Base-by-base conservation (phyloP, 2,329 filamentous ascomycete species). In the Fusarium heterosporum region DNA sequence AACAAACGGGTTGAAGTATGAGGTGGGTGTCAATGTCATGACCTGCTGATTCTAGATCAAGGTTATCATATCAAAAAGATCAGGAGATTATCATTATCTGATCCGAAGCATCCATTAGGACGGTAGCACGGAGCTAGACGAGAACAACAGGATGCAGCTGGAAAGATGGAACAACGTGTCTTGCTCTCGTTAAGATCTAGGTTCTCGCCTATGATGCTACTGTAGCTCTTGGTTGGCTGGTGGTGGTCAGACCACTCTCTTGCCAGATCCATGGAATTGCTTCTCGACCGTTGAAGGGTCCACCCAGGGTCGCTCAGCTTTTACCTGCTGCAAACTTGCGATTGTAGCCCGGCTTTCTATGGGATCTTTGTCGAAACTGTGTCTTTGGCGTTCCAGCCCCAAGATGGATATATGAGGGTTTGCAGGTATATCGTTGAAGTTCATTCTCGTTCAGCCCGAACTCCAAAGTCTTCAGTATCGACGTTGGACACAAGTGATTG, bases 51-150 rank as follows among this genome's bases (percentile, higher is more conserved):
- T 55, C 13, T 48, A 39, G 54, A 68, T 68, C 64, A 66, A 66
- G n/a, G 53, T 68, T 67, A 65, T 65, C 64, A 51, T 64, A 68
- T 67, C 59, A 52, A 43, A 40, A 61, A 67, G 64, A 68, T 67
- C 54, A 68, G 47, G 47, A 68, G 49, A 52, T 46, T 30, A 34
- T 43, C 32, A 55, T 64, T 57, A 64, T 61, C 59, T 55, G 54
- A 60, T 64, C 53, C 47, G 61, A 54, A 59, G 38, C 34, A 64
- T 32, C 39, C 25, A 39, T 26, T 13, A 40, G 28, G 42, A 47
- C n/a, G 17, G 14, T 36, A 38, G 22, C 22, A 29, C 32, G n/a
- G 11, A 36, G 42, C 41, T 46, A 34, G 38, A 30, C 42, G 32
- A 60, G 19, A 49, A 17, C 30, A 29, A 48, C 47, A 36, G 19